Evolutionary conservation across 78 protist genomes (phyloP).

Genomic region (slime mould (Dictyostelium discoideum)): dicty_2.7 NC_007089.4:2195501-2196000

Average conservation of each 20-base stretch:
- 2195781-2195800: constrained; percentile 61
- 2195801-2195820: constrained; percentile 75
- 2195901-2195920: background rate
- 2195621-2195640: background rate
- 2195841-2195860: constrained; percentile 76
- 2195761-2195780: constrained; percentile 72
- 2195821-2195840: constrained; percentile 48
- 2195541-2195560: background rate
- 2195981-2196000: background rate
- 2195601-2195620: background rate
- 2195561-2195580: background rate
- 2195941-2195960: background rate
- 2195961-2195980: background rate
- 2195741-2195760: background rate
- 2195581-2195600: too few species aligned
- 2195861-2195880: background rate
- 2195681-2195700: too few species aligned
- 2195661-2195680: background rate
- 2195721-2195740: background rate
- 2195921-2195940: background rate
- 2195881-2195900: background rate
- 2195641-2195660: background rate
- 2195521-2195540: background rate
- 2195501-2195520: background rate
- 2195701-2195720: background rate